Base-by-base conservation (phyloP, 495 filamentous ascomycete species). In the Rostrohypoxylon terebratum region DNA sequence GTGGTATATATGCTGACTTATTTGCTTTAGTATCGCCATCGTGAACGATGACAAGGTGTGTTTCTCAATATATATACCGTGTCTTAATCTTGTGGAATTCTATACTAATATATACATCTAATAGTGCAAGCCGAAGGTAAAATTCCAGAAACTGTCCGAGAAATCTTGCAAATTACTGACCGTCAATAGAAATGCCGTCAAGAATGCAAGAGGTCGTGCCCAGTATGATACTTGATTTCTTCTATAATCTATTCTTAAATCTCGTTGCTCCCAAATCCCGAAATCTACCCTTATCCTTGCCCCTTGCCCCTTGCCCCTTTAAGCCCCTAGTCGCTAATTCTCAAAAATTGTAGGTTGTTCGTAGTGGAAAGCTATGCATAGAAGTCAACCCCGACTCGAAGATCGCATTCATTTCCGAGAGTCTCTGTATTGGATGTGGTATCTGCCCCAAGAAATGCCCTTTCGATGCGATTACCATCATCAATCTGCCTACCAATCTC, bases 371-470 rank as follows among this genome's bases (percentile, higher is more conserved):
- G 86, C 91, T 99, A 62, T 99, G 96, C 82, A 94, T 97, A 77
- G 93, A 99, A 86, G 96, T 99, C 73, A 87, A 87, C 44, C 86
- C 93, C 64, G 90, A 93, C 59, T 97, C 95, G 57, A 96, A 94
- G 77, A 94, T 99, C 75, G 96, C 96, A 75, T 99, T 98, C 87
- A 98, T 99, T 75, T 97, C 94, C 58, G 96, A 98, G 79, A 87
- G 88, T 57, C 87, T 97, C 38, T 97, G 94, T 83, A 97, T 98
- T 74, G 96, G 96, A 83, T 98, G 96, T 79, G 96, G 96, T 90
- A 99, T 99, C 83, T 99, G 96, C 78, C 93, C 94, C 28, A 98
- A 98, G 85, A 97, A 98, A 82, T 98, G 96, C 82, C 96, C 96
- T n/a, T 99, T 99, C 81, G 92, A 93, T 75, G 96, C 96, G 64